Evolutionary conservation across 179 eudicot genomes (phyloP), one percentile per base, ranked within the genome.

Genomic region (Drosera spatulata): DNA sequence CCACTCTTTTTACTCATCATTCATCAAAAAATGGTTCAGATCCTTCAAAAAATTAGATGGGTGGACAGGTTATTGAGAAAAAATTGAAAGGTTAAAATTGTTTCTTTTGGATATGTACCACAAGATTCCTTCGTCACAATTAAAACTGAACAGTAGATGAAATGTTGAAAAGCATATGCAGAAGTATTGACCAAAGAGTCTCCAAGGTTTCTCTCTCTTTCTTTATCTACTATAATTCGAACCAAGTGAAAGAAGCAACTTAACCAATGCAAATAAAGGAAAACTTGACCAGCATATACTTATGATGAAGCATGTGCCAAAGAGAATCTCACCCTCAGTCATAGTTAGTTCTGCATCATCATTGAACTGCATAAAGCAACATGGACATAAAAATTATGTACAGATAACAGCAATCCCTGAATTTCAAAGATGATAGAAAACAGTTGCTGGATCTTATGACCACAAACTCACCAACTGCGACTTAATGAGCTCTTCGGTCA

Each of bases 311-410:
- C 15, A n/a, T 15, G 15, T 51, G 22, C 7, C 51, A 41, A 13
- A 48, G 53, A 46, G 48, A 51, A n/a, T 69, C 88, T 78, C 73
- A 83, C 93, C 89, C 67, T 79, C 81, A 55, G 60, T 40, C 58
- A 73, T 80, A 51, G 73, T 78, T 13, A 65, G 47, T 59, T 66
- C 73, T 44, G 58, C 73, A 48, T 67, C 86, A 65, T 81, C 84
- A 63, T 63, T 60, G 62, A 68, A 56, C 97, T 91, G 91, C 80
- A 80, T 42, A 37, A 55, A 62, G n/a, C 54, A 61, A 55, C 54
- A 57, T 43, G 50, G 45, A 71, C 45, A 68, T 61, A 59, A 68
- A 67, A 67, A 66, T 67, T 60, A 42, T 45, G 73, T 65, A 60
- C 8, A 52, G 10, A 59, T 49, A 61, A 38, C 5, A 45, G 22